These are phyloP conservation scores for Globisporangium spinosum DNA, from an alignment of 352 stramenopile genomes.

Conservation along the genomic window DNA sequence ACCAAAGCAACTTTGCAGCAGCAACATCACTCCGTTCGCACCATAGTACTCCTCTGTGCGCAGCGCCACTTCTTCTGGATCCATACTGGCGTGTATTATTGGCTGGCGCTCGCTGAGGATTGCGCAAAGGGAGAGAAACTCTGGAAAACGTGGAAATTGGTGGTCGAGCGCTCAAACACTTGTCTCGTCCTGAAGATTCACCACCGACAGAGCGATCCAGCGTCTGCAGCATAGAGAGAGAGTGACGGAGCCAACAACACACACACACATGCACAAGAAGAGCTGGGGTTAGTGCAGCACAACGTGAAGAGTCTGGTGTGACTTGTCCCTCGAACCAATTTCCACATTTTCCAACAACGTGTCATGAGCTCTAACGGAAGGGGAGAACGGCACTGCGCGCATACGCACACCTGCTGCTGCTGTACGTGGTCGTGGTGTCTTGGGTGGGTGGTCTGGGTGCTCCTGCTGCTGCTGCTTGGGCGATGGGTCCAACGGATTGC, in stretches of 20 bases:
- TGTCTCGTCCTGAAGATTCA: neutral
- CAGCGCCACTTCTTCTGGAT: slow-evolving; percentile 34
- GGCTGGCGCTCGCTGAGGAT: neutral
- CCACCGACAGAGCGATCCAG: neutral
- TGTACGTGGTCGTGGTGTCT: neutral
- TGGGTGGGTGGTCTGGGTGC: neutral
- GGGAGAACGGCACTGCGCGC: neutral
- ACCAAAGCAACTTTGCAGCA: neutral
- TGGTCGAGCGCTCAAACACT: neutral
- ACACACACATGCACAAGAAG: neutral
- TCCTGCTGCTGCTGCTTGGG: neutral
- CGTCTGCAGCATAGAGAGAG: neutral
- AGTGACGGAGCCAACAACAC: neutral
- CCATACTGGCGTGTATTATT: slow-evolving; percentile 21
- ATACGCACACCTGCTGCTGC: neutral
- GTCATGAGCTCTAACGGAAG: neutral
- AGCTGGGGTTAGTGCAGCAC: neutral
- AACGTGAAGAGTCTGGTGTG: neutral
- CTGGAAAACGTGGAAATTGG: neutral
- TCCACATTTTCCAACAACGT: slow-evolving; percentile 10
- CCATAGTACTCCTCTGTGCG: slow-evolving; percentile 57
- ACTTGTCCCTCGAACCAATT: neutral
- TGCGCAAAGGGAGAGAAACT: neutral
- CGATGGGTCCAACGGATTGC: neutral
- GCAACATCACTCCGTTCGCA: slow-evolving; percentile 9